phyloP scores from a whole-genome alignment of 192 early-diverging fungal genomes.

The Dispira simplex region DNA sequence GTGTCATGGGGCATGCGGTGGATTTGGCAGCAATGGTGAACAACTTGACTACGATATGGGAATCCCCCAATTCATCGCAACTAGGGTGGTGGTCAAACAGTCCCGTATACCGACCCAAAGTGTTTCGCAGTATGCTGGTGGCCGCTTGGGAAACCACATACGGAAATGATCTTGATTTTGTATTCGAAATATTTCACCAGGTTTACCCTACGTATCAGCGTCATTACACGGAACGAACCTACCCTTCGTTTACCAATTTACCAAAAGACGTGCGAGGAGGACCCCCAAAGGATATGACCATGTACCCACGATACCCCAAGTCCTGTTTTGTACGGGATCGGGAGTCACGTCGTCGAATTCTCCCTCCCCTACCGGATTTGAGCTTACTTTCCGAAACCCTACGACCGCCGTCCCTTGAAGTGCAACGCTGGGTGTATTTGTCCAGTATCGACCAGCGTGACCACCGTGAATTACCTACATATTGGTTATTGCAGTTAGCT shows the following conservation, averaged over 20 bases:
- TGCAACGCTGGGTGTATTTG: background rate
- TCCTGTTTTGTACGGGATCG: background rate
- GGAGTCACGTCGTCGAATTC: background rate
- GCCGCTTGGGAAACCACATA: background rate
- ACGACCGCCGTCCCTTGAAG: background rate
- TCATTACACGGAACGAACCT: background rate
- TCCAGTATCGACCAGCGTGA: too few relatives aligned
- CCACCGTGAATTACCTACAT: too few relatives aligned
- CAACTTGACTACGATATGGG: background rate
- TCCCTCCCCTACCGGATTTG: background rate
- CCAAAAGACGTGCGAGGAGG: background rate
- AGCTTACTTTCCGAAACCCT: background rate
- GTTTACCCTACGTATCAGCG: background rate
- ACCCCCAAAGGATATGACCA: background rate
- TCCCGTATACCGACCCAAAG: background rate
- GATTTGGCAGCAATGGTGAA: background rate
- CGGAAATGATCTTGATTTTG: background rate
- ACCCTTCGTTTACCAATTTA: background rate
- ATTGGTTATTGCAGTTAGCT: too few relatives aligned
- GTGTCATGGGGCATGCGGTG: background rate
- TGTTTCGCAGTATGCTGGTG: background rate
- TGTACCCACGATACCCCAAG: background rate
- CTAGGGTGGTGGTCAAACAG: background rate
- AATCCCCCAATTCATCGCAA: background rate
- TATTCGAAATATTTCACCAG: background rate